Evolutionary conservation across 768 basidiomycete species (phyloP).

Genomic region (Atractiella rhizophila): DNA sequence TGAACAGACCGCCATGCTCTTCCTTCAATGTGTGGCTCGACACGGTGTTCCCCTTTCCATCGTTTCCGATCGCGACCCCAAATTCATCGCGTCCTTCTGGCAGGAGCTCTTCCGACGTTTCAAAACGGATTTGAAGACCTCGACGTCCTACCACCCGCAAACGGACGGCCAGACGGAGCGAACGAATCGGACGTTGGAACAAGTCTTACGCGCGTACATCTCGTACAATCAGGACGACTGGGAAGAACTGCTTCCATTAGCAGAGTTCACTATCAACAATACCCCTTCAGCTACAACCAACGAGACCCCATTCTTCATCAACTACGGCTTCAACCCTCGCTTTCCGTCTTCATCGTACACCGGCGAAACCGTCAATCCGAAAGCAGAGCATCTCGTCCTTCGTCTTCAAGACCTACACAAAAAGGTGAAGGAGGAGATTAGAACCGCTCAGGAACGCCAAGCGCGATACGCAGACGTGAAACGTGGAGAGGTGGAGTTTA

Average conservation of each 20-base stretch:
- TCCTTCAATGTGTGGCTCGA: conserved; percentile 19
- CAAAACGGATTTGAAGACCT: conserved; percentile 19
- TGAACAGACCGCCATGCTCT: conserved; percentile 19
- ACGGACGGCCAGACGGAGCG: conserved; percentile 26
- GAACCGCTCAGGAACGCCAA: neutral
- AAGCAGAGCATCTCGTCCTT: neutral
- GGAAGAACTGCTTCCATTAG: conserved; percentile 19
- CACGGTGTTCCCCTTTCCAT: conserved; percentile 18
- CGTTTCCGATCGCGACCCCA: conserved; percentile 17
- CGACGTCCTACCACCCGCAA: conserved; percentile 28
- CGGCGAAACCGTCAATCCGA: neutral
- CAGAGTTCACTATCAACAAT: conserved; percentile 23
- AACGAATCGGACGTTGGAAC: conserved; percentile 25
- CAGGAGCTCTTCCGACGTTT: neutral
- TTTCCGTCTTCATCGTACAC: neutral
- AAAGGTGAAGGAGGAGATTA: neutral
- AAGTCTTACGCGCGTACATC: conserved; percentile 22
- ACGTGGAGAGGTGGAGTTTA: neutral
- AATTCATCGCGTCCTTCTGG: conserved; percentile 13
- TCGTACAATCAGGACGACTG: conserved; percentile 23
- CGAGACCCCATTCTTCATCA: conserved; percentile 18
- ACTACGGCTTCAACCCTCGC: conserved; percentile 18
- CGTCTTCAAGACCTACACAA: neutral
- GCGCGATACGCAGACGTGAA: neutral
- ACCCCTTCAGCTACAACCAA: conserved; percentile 17